Base-by-base conservation (phyloP, 176 grass and related monocot species). In the sorghum (Sorghum bicolor) region DNA sequence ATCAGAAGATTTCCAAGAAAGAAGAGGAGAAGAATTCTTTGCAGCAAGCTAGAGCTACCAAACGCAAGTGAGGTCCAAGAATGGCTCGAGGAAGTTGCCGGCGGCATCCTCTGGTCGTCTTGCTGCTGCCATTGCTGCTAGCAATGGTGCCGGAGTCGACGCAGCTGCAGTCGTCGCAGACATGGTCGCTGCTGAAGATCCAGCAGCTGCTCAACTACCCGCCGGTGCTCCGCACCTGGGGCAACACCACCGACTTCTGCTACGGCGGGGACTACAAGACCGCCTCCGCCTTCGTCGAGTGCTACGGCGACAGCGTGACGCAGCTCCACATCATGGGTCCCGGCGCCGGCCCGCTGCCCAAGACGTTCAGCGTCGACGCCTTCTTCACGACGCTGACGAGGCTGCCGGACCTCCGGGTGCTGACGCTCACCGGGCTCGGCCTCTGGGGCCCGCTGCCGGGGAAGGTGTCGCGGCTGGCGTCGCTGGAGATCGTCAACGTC, bases 251-350 rank as follows among this genome's bases (percentile, higher is more conserved):
- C 14, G 93, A 99, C 83, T 99, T 94, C 82, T 99, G 96, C 93
- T 89, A 93, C 74, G 81, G 86, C 55, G 91, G 76, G 29, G 84
- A 87, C 75, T 87, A 85, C 72, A 79, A 85, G 85, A 96, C 89
- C 20, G 34, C 81, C 30, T 92, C 84, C 5, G 89, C 87, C 36
- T 96, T 85, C 74, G 80, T 99, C 8, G 82, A 94, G 78, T 99
- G 96, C 89, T 99, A 99, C 80, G 89, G 83, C 83, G 93, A 94
- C 69, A 99, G 93, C 84, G 90, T 99, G 28, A 99, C 96, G 13
- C 96, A 99, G 58, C 91, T 99, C 31, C 93, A 96, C 67, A 94
- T 99, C 80, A 82, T 90, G 20, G 96, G 92, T 26, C 45, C 77
- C 62, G 71, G 57, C 43, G 75, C 20, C 19, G 76, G 15, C 45